Conservation (phyloP, 2,329 filamentous ascomycete genomes). For the Sclerotinia borealis region DNA sequence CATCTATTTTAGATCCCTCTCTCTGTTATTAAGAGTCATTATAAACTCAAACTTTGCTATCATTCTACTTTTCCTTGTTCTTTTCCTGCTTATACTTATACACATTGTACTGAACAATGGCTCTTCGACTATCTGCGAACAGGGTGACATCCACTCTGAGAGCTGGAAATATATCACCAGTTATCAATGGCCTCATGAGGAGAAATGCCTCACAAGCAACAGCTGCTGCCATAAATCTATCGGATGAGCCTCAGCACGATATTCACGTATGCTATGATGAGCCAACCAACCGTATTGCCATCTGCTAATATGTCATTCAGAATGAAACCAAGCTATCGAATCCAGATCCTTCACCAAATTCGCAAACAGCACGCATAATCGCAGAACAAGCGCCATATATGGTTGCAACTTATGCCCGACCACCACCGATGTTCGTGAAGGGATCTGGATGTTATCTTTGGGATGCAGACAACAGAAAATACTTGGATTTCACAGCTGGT, state of each 20-base stretch:
- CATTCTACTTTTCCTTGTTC: not conserved
- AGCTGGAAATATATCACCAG: conserved; percentile 21
- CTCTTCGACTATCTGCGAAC: conserved; percentile 30
- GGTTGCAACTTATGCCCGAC: conserved; percentile 91
- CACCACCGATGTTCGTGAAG: conserved; percentile 81
- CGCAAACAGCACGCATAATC: conserved; percentile 68
- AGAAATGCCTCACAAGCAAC: conserved; percentile 32
- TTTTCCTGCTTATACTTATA: conserved; percentile 1
- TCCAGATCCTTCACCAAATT: conserved; percentile 67
- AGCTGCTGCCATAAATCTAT: conserved; percentile 34
- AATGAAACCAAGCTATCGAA: conserved; percentile 47
- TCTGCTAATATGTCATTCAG: conserved; percentile 17
- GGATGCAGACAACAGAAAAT: conserved; percentile 83
- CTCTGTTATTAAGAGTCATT: not conserved
- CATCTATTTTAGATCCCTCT: not conserved
- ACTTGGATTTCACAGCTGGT: conserved; percentile 90
- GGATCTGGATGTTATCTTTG: conserved; percentile 83
- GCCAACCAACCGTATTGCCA: conserved; percentile 1
- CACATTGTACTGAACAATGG: no score
- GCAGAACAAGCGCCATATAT: conserved; percentile 77
- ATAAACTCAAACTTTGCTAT: not conserved
- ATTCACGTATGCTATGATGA: conserved; percentile 31
- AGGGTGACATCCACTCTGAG: conserved; percentile 25
- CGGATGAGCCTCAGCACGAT: conserved; percentile 32
- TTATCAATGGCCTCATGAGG: conserved; percentile 22